Evolutionary conservation across 345 rosid species (phyloP).

Genomic region (Eucalyptus virginea): DNA sequence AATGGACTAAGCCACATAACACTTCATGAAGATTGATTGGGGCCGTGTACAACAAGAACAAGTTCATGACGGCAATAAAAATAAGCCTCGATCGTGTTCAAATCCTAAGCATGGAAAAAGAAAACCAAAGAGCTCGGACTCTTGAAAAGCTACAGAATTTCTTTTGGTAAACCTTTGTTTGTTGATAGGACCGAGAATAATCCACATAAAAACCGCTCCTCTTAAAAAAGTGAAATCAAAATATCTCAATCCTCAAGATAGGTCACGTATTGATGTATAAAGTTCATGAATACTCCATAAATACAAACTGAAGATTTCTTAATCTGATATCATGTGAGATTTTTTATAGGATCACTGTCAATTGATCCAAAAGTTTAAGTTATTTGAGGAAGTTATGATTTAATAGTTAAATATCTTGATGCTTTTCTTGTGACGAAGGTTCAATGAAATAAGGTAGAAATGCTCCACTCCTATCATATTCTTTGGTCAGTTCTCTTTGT

Average conservation of each 20-base stretch:
- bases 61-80: background rate
- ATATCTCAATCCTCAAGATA: accelerated
- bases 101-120: too few relatives aligned
- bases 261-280: accelerated
- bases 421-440: background rate
- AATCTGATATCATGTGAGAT: accelerated
- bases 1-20: background rate
- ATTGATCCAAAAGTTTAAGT: too few relatives aligned
- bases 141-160: too few relatives aligned
- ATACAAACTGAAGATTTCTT: accelerated
- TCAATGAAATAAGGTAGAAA: too few relatives aligned
- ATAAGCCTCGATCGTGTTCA: too few relatives aligned
- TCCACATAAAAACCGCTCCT: background rate
- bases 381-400: accelerated
- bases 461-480: background rate
- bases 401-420: too few relatives aligned
- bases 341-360: accelerated
- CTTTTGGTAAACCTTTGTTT: too few relatives aligned
- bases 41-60: background rate
- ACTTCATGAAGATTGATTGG: background rate
- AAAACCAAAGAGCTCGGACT: too few relatives aligned
- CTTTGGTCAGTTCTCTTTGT: background rate
- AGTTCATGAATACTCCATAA: background rate
- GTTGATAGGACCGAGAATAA: accelerated
- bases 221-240: background rate